Evolutionary conservation across 148 eudicot species (phyloP), one percentile per base, ranked within the genome.

Genomic region (Rheum nobile): DNA sequence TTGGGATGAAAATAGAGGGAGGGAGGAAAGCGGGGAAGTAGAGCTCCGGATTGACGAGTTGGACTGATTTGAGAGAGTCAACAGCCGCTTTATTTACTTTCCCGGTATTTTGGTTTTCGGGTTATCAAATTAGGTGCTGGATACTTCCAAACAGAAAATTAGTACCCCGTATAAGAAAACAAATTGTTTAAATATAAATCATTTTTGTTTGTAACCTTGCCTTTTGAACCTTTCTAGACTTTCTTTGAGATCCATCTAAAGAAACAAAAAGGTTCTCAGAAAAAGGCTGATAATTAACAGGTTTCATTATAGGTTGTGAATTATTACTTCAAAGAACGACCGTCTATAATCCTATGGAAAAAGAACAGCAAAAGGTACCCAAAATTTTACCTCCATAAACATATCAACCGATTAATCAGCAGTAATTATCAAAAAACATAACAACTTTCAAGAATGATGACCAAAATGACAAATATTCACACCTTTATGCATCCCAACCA

Each of bases 141-240:
- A n/a, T n/a, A n/a, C n/a, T n/a, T n/a, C n/a, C n/a, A n/a, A n/a
- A n/a, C n/a, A n/a, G n/a, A n/a, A n/a, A n/a, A n/a, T n/a, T n/a
- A n/a, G n/a, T n/a, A n/a, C n/a, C n/a, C n/a, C n/a, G n/a, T n/a
- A n/a, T n/a, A n/a, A n/a, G n/a, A n/a, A n/a, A n/a, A n/a, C n/a
- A n/a, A n/a, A n/a, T n/a, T n/a, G n/a, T n/a, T n/a, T n/a, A n/a
- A n/a, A n/a, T n/a, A n/a, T n/a, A n/a, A n/a, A n/a, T n/a, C n/a
- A n/a, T n/a, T n/a, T n/a, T n/a, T n/a, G n/a, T n/a, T n/a, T n/a
- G n/a, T n/a, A n/a, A n/a, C n/a, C n/a, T n/a, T 92, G 97, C 77
- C 84, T 85, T 79, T 86, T 85, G 75, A 95, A 95, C 82, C 69
- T 90, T 26, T 75, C 78, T 57, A 91, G 34, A 41, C 73, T 71